Percentiles rank a stretch among this genome's conserved stretches.
Evolutionary conservation across 139 green algal species (phyloP).

Genomic region (Tetratostichococcus sp.): DNA sequence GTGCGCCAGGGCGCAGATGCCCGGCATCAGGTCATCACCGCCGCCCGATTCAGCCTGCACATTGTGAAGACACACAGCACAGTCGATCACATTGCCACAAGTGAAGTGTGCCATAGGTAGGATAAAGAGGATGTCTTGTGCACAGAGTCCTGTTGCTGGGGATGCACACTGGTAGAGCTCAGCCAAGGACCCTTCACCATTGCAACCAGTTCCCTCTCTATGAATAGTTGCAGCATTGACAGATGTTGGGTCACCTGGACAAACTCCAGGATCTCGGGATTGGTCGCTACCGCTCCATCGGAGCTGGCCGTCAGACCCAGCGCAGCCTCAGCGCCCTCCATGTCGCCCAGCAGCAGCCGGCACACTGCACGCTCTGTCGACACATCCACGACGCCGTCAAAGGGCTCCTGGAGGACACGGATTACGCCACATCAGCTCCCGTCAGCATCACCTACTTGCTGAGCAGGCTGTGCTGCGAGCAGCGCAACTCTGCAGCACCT

Average conservation of each 20-base stretch:
- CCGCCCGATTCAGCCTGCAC: slow-evolving; percentile 22
- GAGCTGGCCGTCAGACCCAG: slow-evolving; percentile 17
- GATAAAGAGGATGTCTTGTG: no score
- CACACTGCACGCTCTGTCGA: slow-evolving; percentile 18
- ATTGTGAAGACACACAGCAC: no score
- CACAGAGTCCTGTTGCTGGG: no score
- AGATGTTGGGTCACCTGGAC: slow-evolving; percentile 23
- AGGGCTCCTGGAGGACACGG: slow-evolving; percentile 3
- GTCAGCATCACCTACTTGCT: no score
- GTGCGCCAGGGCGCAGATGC: slow-evolving; percentile 33
- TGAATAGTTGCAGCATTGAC: not conserved
- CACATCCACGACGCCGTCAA: slow-evolving; percentile 5
- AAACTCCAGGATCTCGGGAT: slow-evolving; percentile 26
- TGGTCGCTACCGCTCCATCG: slow-evolving; percentile 1
- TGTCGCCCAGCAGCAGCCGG: slow-evolving; percentile 39
- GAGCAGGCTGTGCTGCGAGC: not conserved
- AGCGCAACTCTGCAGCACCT: no score
- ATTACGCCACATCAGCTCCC: no score
- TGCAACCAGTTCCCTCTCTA: no score
- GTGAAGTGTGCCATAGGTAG: no score
- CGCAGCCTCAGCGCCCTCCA: slow-evolving; percentile 9
- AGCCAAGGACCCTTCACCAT: no score
- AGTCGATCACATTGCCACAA: no score
- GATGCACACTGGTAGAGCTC: no score
- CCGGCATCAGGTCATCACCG: slow-evolving; percentile 27